phyloP scores from a whole-genome alignment of 2,329 filamentous ascomycete species.

The Fusarium brachygibbosum region DNA sequence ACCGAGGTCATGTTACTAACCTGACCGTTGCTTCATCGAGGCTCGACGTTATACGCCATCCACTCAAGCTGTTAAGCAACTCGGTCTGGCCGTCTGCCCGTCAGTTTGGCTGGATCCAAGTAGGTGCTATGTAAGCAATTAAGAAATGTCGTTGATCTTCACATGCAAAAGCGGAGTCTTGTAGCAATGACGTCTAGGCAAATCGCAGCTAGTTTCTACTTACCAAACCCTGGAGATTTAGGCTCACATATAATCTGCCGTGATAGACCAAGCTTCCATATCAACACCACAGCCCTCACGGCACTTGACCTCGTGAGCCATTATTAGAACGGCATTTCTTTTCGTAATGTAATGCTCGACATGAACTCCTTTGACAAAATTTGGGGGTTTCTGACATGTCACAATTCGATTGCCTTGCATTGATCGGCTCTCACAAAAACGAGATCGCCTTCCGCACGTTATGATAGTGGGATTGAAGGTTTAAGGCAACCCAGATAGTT shows the following conservation, averaged over 20 bases:
- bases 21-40: background rate
- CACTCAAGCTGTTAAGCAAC: background rate
- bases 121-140: background rate
- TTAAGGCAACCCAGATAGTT: constrained; percentile 26
- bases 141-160: constrained; percentile 6
- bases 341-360: constrained; percentile 13
- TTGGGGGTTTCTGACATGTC: constrained; percentile 34
- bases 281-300: constrained; percentile 8
- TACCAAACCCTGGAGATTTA: constrained; percentile 17
- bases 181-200: constrained; percentile 8
- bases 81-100: background rate
- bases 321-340: constrained; percentile 1
- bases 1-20: constrained; percentile 16
- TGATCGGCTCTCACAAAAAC: constrained; percentile 15
- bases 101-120: background rate
- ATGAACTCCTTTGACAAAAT: background rate
- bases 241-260: background rate
- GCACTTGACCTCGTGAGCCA: constrained; percentile 7
- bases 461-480: constrained; percentile 31
- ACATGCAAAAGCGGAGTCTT: constrained; percentile 27
- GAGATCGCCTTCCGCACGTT: constrained; percentile 31
- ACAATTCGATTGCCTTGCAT: constrained; percentile 30
- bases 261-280: constrained; percentile 16
- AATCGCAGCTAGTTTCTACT: background rate
- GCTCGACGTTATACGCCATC: background rate